phyloP scores from a whole-genome alignment of 352 stramenopile species.

The Pythium oligandrum region DNA sequence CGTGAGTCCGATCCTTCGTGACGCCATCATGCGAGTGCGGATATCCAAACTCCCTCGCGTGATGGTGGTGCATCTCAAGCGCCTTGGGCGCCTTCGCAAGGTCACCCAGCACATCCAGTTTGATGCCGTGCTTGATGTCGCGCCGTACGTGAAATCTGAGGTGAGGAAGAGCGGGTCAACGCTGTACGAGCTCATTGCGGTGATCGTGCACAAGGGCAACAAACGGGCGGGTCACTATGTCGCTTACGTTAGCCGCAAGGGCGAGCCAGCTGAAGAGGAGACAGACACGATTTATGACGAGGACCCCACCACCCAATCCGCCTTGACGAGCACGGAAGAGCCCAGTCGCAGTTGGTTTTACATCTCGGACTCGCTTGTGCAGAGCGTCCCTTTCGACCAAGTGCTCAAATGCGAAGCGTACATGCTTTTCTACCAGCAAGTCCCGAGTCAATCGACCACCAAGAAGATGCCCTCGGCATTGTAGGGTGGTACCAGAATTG shows the following conservation, averaged over 20 bases:
- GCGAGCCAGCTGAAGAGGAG: background rate
- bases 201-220: slow-evolving; percentile 71
- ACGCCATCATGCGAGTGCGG: slow-evolving; percentile 50
- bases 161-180: slow-evolving; percentile 8
- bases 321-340: slow-evolving; percentile 13
- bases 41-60: slow-evolving; percentile 47
- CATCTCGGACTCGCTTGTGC: slow-evolving; percentile 64
- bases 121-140: slow-evolving; percentile 46
- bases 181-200: slow-evolving; percentile 55
- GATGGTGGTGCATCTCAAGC: slow-evolving; percentile 70
- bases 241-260: slow-evolving; percentile 53
- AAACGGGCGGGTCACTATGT: slow-evolving; percentile 69
- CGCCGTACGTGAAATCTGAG: slow-evolving; percentile 27
- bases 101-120: slow-evolving; percentile 69
- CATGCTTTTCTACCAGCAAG: slow-evolving; percentile 65
- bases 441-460: background rate
- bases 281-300: slow-evolving; percentile 19
- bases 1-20: slow-evolving; percentile 21
- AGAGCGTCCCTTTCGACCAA: slow-evolving; percentile 49
- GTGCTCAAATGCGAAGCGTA: slow-evolving; percentile 75
- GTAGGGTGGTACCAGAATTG: no score
- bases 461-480: background rate
- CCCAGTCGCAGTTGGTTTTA: slow-evolving; percentile 53
- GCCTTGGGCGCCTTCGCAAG: slow-evolving; percentile 43
- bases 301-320: slow-evolving; percentile 9